Evolutionary conservation across 2,329 filamentous ascomycete genomes (phyloP), one percentile per base, ranked within the genome.

Genomic region (Epichloe festucae): DNA sequence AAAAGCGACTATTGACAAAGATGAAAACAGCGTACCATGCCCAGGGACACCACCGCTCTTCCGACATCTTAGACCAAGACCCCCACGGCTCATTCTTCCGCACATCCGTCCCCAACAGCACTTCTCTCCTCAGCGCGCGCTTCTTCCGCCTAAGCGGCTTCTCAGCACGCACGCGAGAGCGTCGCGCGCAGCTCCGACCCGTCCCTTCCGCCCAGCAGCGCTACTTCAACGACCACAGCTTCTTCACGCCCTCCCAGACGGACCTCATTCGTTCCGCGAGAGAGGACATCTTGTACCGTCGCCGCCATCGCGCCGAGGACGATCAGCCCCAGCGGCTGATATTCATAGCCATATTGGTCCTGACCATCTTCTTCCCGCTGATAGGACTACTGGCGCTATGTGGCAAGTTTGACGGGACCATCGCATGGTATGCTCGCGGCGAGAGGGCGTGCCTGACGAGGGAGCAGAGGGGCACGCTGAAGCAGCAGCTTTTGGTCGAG

Each of bases 371-470:
- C 6, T 66, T 78, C n/a, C 76, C 76, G 0, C 72, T 78, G 46
- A 60, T 74, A 10, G 69, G 73, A 0, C 53, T 74, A 0, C 57
- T 77, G 7, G 70, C 72, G 1, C 65, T 75, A 27, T 63, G 59
- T 10, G 73, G 74, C 11, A 66, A 62, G 12, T 71, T 77, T 45
- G 68, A 75, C 55, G 62, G 65, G 1, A 68, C 68, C 0, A 66
- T 78, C 31, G 68, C 68, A 6, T 78, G 74, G 74, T 70, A 68
- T 49, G 76, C 74, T 0, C 61, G 66, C 2, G 75, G 76, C 5
- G 69, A 75, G 57, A 66, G 70, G 27, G 61, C 65, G 21, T 59
- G 58, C 8, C 61, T 77, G 23, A 71, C 63, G 5, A 36, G 47
- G 11, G 54, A 59, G 5, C 67, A 70, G 55, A 59, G 64, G 2